Percentiles rank a stretch among this genome's conserved stretches.
phyloP scores from a whole-genome alignment of 164 flowering plant genomes.

The Protea cynaroides region DNA sequence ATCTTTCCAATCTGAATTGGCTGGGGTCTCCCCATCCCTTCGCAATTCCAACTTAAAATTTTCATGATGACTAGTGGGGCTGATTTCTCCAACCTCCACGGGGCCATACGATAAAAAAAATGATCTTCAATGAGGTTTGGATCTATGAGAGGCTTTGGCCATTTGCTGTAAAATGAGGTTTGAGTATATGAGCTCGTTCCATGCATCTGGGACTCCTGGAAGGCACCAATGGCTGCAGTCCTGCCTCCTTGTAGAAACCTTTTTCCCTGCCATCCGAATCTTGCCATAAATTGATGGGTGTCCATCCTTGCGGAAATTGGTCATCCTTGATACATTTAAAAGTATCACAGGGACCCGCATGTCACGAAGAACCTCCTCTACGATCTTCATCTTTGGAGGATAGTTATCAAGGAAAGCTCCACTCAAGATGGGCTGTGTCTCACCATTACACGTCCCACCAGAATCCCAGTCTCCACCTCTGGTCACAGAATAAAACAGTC shows the following conservation, averaged over 20 bases:
- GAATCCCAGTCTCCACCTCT: conserved; percentile 99
- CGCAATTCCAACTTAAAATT: too few relatives aligned
- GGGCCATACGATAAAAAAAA: too few relatives aligned
- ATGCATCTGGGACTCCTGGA: conserved; percentile 96
- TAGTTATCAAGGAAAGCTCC: conserved; percentile 63
- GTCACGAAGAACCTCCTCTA: conserved; percentile 65
- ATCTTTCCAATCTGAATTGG: too few relatives aligned
- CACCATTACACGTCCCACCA: conserved; percentile 89
- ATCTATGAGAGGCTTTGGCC: too few relatives aligned
- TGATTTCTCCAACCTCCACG: too few relatives aligned
- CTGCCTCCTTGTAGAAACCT: conserved; percentile 56
- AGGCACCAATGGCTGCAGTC: conserved; percentile 99
- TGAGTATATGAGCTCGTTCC: conserved; percentile 90
- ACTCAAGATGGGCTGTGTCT: conserved; percentile 50
- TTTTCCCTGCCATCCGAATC: conserved; percentile 29
- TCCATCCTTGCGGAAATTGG: conserved; percentile 88
- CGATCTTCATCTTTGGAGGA: conserved; percentile 80
- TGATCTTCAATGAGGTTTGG: too few relatives aligned
- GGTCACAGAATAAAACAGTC: conserved; percentile 3
- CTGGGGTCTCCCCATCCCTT: too few relatives aligned
- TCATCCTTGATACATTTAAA: conserved; percentile 67
- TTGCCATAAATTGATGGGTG: conserved; percentile 86
- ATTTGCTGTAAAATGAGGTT: conserved; percentile 26
- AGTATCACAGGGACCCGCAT: conserved; percentile 54
- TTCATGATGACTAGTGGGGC: too few relatives aligned